Evolutionary conservation across 441 rosid genomes (phyloP).

Genomic region (Lepidium campestre): DNA sequence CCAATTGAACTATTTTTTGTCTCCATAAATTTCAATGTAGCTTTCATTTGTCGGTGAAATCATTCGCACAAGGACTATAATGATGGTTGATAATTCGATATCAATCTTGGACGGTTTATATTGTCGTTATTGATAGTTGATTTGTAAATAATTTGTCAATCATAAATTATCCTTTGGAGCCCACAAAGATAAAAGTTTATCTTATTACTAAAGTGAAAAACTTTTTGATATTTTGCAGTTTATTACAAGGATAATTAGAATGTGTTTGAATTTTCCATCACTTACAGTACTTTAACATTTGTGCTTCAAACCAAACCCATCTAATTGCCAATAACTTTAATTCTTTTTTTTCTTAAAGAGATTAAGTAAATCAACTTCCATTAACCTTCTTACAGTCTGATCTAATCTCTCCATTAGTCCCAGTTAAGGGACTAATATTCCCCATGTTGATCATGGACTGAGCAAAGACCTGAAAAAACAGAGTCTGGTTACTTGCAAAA

Average conservation of each 20-base stretch:
- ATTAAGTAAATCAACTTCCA: conserved; percentile 5
- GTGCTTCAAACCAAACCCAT: too few species aligned
- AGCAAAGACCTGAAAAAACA: conserved; percentile 36
- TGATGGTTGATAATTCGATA: conserved; percentile 20
- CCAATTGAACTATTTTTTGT: neutral
- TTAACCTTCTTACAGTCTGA: conserved; percentile 37
- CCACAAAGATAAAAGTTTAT: conserved; percentile 12
- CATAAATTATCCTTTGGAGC: conserved; percentile 11
- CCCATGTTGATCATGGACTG: conserved; percentile 48
- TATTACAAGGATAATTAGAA: neutral
- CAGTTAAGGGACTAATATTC: conserved; percentile 42
- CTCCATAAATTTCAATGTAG: neutral
- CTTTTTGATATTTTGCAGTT: neutral
- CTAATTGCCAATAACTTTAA: too few species aligned
- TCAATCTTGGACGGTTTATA: conserved; percentile 15
- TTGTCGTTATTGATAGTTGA: conserved; percentile 4
- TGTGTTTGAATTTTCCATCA: too few species aligned
- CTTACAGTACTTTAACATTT: too few species aligned
- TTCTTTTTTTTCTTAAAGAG: neutral
- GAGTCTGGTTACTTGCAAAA: conserved; percentile 37
- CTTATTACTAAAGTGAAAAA: neutral
- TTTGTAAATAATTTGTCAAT: conserved; percentile 16
- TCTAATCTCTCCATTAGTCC: conserved; percentile 46
- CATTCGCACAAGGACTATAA: conserved; percentile 20
- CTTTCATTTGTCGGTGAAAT: conserved; percentile 7